phyloP scores from a whole-genome alignment of 1,284 basidiomycete genomes.

The Omphalotus olearius region DNA sequence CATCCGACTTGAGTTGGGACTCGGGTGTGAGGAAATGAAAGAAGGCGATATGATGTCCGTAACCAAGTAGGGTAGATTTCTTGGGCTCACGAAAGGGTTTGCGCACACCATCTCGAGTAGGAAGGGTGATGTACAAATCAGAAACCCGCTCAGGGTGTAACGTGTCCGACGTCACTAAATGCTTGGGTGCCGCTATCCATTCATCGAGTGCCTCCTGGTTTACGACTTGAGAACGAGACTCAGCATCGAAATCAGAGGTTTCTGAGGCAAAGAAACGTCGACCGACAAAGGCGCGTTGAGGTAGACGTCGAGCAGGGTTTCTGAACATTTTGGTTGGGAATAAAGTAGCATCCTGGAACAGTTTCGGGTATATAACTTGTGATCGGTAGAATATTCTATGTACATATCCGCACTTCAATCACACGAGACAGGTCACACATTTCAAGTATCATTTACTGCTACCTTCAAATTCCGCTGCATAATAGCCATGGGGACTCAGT shows the following conservation, averaged over 20 bases:
- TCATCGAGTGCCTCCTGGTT: slow-evolving; percentile 34
- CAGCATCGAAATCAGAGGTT: background rate
- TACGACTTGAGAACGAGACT: background rate
- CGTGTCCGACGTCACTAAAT: slow-evolving; percentile 37
- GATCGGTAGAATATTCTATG: too few relatives aligned
- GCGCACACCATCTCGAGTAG: slow-evolving; percentile 59
- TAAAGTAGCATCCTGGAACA: background rate
- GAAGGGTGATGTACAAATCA: slow-evolving; percentile 64
- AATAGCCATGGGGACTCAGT: slow-evolving; percentile 68
- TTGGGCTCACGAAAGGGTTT: slow-evolving; percentile 36
- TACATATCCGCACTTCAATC: too few relatives aligned
- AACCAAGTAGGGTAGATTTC: slow-evolving; percentile 41
- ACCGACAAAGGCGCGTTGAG: background rate
- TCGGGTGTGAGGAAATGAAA: slow-evolving; percentile 69
- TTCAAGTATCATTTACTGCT: too few relatives aligned
- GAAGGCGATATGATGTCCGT: slow-evolving; percentile 72
- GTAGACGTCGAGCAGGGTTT: background rate
- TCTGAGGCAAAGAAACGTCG: background rate
- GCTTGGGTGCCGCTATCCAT: slow-evolving; percentile 47
- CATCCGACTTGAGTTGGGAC: slow-evolving; percentile 55
- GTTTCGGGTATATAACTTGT: too few relatives aligned
- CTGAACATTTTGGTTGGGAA: slow-evolving; percentile 7
- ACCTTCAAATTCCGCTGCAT: slow-evolving; percentile 46
- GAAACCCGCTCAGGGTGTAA: slow-evolving; percentile 49
- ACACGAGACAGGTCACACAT: too few relatives aligned